These are phyloP conservation scores for Candida tropicalis DNA, from an alignment of 1,139 yeast species.

Conservation along the genomic window DNA sequence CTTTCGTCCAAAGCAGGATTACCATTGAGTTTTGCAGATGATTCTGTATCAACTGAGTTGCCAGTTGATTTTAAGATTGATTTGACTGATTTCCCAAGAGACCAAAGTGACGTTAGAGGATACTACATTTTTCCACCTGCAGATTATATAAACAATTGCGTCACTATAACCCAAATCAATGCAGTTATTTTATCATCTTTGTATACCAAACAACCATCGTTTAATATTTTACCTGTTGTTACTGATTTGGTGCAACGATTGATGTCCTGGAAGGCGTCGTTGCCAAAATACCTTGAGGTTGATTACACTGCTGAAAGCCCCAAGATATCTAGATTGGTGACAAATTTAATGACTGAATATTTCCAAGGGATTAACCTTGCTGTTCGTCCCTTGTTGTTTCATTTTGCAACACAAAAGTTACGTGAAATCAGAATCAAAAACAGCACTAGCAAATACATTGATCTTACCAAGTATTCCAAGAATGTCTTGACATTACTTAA, in stretches of 20 bases:
- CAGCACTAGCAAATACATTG: conserved; percentile 57
- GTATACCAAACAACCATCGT: conserved; percentile 76
- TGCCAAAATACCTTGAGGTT: conserved; percentile 66
- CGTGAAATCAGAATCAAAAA: conserved; percentile 49
- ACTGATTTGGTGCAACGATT: conserved; percentile 71
- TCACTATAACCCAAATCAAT: conserved; percentile 77
- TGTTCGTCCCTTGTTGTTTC: conserved; percentile 77
- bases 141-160: conserved; percentile 76
- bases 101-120: conserved; percentile 51
- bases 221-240: conserved; percentile 73
- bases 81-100: conserved; percentile 51
- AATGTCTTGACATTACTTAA: conserved; percentile 69
- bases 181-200: conserved; percentile 72
- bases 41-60: conserved; percentile 72
- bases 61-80: conserved; percentile 73
- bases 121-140: conserved; percentile 81
- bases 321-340: conserved; percentile 65
- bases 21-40: conserved; percentile 78
- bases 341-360: conserved; percentile 82
- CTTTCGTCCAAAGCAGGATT: conserved; percentile 82
- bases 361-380: conserved; percentile 85
- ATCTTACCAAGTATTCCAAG: conserved; percentile 67
- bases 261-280: conserved; percentile 67
- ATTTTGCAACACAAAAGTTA: conserved; percentile 72
- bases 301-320: conserved; percentile 61